Conservation (phyloP, 257 asterid species). For the Hygrophila difformis region DNA sequence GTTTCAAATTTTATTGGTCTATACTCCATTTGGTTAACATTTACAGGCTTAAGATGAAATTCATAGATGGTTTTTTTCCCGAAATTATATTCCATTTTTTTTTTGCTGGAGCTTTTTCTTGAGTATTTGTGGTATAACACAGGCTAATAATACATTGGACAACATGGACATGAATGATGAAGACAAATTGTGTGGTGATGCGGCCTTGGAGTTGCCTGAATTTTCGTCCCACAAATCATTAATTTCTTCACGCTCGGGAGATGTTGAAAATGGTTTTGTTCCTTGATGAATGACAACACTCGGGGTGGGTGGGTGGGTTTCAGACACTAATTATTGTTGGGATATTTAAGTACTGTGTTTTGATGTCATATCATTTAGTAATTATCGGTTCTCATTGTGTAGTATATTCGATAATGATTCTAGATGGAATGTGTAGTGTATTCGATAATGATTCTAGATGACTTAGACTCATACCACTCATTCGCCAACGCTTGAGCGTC, state of each 20-base stretch:
- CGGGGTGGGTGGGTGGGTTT: no score
- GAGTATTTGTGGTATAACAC: conserved; percentile 14
- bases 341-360: no score
- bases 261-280: neutral
- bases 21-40: neutral
- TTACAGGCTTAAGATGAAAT: neutral
- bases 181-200: neutral
- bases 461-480: no score
- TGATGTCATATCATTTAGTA: no score
- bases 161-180: conserved; percentile 15
- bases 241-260: neutral
- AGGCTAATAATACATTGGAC: neutral
- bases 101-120: neutral
- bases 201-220: neutral
- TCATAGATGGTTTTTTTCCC: neutral
- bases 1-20: no score
- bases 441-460: no score
- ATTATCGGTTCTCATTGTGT: no score
- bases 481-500: no score
- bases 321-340: no score
- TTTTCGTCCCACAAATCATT: neutral
- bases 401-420: no score
- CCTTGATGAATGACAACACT: neutral
- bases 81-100: neutral
- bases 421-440: no score